phyloP scores from a whole-genome alignment of 2,329 filamentous ascomycete genomes.

The Fusarium sp. region DNA sequence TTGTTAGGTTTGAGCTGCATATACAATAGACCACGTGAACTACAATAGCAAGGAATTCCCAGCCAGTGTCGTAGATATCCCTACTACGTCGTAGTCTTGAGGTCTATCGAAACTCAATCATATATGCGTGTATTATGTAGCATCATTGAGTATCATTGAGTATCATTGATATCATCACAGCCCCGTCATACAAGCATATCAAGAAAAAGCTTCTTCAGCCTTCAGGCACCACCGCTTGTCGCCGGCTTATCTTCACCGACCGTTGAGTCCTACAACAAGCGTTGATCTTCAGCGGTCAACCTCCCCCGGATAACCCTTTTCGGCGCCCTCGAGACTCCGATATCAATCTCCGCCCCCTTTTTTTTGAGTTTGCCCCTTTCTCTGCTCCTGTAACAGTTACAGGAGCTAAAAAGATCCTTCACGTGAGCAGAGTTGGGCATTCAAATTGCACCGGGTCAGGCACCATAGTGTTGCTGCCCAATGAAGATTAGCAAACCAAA shows the following conservation, averaged over 20 bases:
- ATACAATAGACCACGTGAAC: constrained; percentile 9
- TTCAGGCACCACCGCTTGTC: not conserved
- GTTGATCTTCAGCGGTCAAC: constrained; percentile 3
- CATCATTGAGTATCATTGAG: not conserved
- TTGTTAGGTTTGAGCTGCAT: not conserved
- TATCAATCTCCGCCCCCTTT: constrained; percentile 18
- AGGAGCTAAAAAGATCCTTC: not conserved
- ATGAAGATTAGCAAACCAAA: constrained; percentile 24
- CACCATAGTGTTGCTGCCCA: constrained; percentile 1
- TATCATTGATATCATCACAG: not conserved
- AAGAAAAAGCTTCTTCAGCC: not conserved
- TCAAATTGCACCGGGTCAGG: not conserved
- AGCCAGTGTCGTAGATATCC: no score
- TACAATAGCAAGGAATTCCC: not conserved
- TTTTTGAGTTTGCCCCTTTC: not conserved
- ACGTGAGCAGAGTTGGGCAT: constrained; percentile 18
- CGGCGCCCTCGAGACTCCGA: constrained; percentile 4
- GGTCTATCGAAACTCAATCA: not conserved
- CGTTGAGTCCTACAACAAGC: not conserved
- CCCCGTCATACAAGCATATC: not conserved
- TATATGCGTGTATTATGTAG: not conserved
- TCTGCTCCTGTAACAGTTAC: not conserved
- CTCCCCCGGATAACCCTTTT: constrained; percentile 21
- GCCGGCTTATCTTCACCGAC: constrained; percentile 11
- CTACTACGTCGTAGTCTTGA: no score